Conservation (phyloP, 148 eudicot species). For the Fagopyrum homotropicum region DNA sequence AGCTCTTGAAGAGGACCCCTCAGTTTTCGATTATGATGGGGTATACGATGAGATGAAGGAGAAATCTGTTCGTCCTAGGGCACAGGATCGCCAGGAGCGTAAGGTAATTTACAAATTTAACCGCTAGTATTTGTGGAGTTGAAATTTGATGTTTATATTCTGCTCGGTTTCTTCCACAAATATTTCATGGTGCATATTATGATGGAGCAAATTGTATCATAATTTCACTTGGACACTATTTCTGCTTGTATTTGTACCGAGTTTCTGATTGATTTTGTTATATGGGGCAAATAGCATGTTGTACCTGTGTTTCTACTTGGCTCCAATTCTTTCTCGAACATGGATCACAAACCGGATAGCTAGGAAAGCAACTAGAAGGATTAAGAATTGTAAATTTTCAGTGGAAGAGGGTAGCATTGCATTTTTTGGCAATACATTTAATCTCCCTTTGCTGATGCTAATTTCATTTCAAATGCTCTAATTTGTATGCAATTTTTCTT, state of each 20-base stretch:
- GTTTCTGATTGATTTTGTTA: constrained; percentile 1
- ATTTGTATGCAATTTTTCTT: not conserved
- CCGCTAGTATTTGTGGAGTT: not conserved
- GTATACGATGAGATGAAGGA: constrained; percentile 84
- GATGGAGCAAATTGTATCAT: not conserved
- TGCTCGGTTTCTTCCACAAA: not conserved
- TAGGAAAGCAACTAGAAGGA: not conserved
- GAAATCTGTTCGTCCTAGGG: constrained; percentile 43
- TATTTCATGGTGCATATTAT: not conserved
- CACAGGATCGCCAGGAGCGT: constrained; percentile 62
- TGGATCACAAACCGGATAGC: not conserved
- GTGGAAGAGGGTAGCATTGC: constrained; percentile 1
- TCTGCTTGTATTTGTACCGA: not conserved
- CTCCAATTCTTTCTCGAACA: not conserved
- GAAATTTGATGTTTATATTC: not conserved
- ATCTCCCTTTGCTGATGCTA: not conserved
- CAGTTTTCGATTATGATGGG: constrained; percentile 86
- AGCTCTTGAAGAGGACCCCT: constrained; percentile 88
- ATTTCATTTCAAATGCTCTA: not conserved
- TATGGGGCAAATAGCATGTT: not conserved
- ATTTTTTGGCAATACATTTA: not conserved
- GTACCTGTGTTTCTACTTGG: not conserved
- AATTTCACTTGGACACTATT: not conserved
- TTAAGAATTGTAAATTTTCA: not conserved
- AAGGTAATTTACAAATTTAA: constrained; percentile 33